Evolutionary conservation across 192 early-diverging fungal species (phyloP).

Genomic region (Globomyces pollinis-pini): DNA sequence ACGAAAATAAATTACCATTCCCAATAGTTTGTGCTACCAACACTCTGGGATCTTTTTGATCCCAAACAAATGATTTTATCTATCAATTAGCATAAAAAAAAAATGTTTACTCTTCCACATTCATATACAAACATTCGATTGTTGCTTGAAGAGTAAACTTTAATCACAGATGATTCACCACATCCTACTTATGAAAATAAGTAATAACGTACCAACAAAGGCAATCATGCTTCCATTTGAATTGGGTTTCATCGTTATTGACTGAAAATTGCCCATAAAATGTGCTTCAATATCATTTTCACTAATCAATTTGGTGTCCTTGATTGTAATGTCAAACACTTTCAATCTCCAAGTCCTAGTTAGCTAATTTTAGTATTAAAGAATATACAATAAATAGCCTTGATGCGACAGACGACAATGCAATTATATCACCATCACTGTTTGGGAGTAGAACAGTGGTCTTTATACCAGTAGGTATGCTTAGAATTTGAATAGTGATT

Average conservation of each 20-base stretch:
- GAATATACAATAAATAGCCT: background rate
- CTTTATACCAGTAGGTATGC: background rate
- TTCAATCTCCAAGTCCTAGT: background rate
- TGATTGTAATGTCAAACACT: background rate
- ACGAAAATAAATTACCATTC: background rate
- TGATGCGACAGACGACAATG: background rate
- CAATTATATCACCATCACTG: background rate
- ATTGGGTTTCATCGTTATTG: background rate
- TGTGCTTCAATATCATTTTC: background rate
- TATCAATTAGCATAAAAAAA: background rate
- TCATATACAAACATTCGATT: conserved; percentile 1
- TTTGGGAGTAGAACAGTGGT: background rate
- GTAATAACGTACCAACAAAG: background rate
- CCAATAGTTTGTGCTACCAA: too few relatives aligned
- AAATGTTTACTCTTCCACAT: background rate
- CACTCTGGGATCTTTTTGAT: background rate
- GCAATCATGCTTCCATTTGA: background rate
- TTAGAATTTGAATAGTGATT: background rate
- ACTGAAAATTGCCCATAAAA: background rate
- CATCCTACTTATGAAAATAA: background rate
- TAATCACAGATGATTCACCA: background rate
- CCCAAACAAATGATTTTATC: conserved; percentile 4
- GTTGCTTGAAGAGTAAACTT: background rate
- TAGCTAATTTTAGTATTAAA: background rate
- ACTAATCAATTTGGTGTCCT: background rate